Conservation (phyloP, 2,329 filamentous ascomycete genomes). For the Colletotrichum tanaceti region DNA sequence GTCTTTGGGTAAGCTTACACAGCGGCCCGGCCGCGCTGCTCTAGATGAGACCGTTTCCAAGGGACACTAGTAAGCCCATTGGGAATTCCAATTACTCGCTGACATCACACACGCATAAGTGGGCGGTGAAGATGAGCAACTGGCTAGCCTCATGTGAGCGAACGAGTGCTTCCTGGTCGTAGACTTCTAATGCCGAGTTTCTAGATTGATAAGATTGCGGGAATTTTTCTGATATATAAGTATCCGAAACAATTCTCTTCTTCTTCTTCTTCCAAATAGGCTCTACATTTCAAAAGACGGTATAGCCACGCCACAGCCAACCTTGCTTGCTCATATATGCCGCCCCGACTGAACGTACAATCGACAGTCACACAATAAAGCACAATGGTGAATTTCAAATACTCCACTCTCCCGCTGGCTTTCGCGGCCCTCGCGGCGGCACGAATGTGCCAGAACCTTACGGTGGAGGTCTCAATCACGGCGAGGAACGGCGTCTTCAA, state of each 20-base stretch:
- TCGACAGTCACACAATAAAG: neutral
- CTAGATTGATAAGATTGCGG: too few species aligned
- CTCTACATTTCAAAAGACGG: neutral
- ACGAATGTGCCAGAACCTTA: constrained; percentile 60
- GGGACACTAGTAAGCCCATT: neutral
- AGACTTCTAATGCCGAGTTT: neutral
- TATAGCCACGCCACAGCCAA: neutral
- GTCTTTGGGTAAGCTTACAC: neutral
- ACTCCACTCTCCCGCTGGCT: constrained; percentile 42
- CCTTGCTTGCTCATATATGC: neutral
- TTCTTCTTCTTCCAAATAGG: neutral
- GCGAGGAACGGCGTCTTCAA: constrained; percentile 66
- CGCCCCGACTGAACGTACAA: neutral
- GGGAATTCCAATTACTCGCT: constrained; percentile 5
- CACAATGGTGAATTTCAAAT: constrained; percentile 43
- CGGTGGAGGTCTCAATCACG: constrained; percentile 65
- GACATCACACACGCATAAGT: constrained; percentile 4
- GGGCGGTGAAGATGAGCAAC: neutral
- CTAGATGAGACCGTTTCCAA: neutral
- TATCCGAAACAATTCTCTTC: neutral
- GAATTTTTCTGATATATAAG: neutral
- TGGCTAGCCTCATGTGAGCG: neutral
- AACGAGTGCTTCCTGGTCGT: neutral
- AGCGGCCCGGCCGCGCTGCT: neutral
- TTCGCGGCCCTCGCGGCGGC: constrained; percentile 48